A percentile compares a stretch with the other conserved stretches of the same genome.
Conservation (phyloP, 106 monocot species). For the Platanthera zijinensis region DNA sequence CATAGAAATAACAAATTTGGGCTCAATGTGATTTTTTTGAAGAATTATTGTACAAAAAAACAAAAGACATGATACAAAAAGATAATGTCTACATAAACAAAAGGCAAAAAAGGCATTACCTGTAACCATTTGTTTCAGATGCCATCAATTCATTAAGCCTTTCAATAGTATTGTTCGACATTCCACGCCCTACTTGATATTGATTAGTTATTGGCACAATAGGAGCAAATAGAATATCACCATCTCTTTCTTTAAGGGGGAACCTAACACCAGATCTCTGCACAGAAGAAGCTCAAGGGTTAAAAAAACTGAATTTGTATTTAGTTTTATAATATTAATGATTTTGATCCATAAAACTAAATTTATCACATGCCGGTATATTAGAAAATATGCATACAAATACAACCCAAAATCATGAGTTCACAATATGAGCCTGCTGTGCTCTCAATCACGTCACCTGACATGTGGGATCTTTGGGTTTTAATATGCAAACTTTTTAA, state of each 20-base stretch:
- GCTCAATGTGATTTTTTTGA: background rate
- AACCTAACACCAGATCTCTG: conserved; percentile 64
- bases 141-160: conserved; percentile 47
- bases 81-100: background rate
- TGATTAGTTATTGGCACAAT: conserved; percentile 12
- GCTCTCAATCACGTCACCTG: too few species aligned
- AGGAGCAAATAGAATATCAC: conserved; percentile 33
- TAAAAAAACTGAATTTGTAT: background rate
- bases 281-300: background rate
- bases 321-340: background rate
- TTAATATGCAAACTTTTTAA: background rate
- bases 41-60: background rate
- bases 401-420: background rate
- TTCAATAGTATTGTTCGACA: conserved; percentile 27
- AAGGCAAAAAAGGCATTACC: conserved; percentile 15
- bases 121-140: conserved; percentile 45
- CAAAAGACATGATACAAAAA: background rate
- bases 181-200: conserved; percentile 22
- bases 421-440: background rate
- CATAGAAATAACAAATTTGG: too few species aligned
- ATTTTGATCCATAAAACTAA: too few species aligned
- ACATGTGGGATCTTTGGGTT: too few species aligned
- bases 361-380: too few species aligned
- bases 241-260: conserved; percentile 34
- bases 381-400: background rate